Evolutionary conservation across 805 yeast genomes (phyloP), one percentile per base, ranked within the genome.

Genomic region (Saccharomycopsis lassenensis): DNA sequence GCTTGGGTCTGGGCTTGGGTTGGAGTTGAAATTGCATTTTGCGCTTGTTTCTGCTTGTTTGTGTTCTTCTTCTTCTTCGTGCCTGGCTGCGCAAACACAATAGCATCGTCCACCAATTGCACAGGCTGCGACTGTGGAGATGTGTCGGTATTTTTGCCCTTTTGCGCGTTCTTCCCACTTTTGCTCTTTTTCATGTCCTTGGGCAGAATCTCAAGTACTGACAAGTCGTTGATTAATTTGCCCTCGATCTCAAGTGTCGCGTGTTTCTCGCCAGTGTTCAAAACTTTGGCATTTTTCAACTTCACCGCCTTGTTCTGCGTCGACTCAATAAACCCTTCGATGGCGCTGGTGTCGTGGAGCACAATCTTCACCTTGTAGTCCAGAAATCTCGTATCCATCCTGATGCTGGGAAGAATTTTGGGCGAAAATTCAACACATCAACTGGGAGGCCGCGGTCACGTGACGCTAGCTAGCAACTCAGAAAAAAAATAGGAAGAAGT

Each of bases 171-270:
- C 26, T 22, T 33, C 31, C 25, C 35, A 32, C 21, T 33, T 16
- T 33, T 39, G 31, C 33, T 39, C 37, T 25, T 47, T 30, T 28
- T 28, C n/a, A 30, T 36, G 15, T 24, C 42, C 14, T 36, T 48
- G 16, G 44, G 44, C 2, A 81, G 79, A n/a, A 76, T 51, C 31
- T 64, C 74, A 5, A 68, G 44, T 6, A 77, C 81, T 41, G 66
- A 68, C 52, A 77, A 56, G 48, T 76, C 81, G 4, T 60, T 52
- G 30, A 77, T 71, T 10, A 57, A 57, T 8, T 47, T 31, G 24
- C 71, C 70, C 44, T 54, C 29, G 26, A 58, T 40, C 4, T 39
- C 18, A 5, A 29, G 40, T 2, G 24, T 24, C 3, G 37, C 37
- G 43, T 39, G 22, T 22, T 35, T n/a, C 42, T 47, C 16, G 35